Base-by-base conservation (phyloP, 352 stramenopile genomes). In the Phytopythium ostracodes region DNA sequence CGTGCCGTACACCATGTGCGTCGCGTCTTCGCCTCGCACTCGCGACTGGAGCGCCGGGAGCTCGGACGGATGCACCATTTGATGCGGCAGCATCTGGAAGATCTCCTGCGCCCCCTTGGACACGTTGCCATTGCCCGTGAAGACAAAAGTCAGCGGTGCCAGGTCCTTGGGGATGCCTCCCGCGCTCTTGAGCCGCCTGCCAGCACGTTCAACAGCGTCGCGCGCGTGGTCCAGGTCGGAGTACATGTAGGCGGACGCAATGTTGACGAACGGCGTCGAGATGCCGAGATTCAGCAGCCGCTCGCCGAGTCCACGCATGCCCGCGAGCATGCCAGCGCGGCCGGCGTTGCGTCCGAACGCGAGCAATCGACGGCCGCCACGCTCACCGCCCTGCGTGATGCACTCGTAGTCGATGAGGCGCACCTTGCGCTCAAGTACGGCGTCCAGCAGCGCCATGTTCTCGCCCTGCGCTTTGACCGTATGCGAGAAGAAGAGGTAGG, bases 401-500 rank as follows among this genome's bases (percentile, higher is more conserved):
- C 91, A 98, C 69, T 99, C 96, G 70, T 98, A 98, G 74, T 98
- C 96, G 62, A 98, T 92, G 31, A 99, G 79, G 54, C 91, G 92
- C 63, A 98, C 92, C 29, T 92, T 89, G 49, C 95, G 92, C 43
- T 95, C 76, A 8, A 98, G 76, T 59, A 98, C 88, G 24, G 89
- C 79, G 67, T 98, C 88, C 51, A 98, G 81, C 24, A 99, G 75
- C 63, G 77, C 72, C 96, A 99, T 98, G 75, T 98, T 98, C 69
- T 98, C 89, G 4, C 85, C 80, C 75, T 99, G 96, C 44, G 92
- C 96, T 70, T 99, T 99, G 79, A 98, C 98, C 57, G 92, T 97
- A 81, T 99, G 96, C 63, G 85, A 96, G 71, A 99, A 99, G 77
- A 98, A 98, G 64, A 98, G 85, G 71, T 98, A 98, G 24, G 93